Evolutionary conservation across 495 filamentous ascomycete species (phyloP), one percentile per base, ranked within the genome.

Genomic region (Lophium mytilinum): DNA sequence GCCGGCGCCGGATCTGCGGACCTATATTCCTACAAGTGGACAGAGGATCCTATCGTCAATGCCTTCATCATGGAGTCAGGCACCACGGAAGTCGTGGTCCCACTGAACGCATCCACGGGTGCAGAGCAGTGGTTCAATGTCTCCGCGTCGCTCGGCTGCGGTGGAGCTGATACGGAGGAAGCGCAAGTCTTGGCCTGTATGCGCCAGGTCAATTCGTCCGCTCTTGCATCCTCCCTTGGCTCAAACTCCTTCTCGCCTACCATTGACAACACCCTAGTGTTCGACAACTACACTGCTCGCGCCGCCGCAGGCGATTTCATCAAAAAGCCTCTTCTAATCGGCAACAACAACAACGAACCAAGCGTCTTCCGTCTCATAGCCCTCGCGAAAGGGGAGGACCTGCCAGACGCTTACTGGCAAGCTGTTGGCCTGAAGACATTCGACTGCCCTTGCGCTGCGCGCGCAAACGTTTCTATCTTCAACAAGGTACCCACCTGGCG

Each of bases 1-100:
- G 84, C 85, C 3, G 87, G 86, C 4, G 75, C 83, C 14, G 87
- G 83, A 87, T 78, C 9, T n/a, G n/a, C n/a, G n/a, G n/a, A 71
- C 86, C 19, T 86, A 83, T 52, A 72, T 71, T 15, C 65, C 34
- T 72, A 71, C 57, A 67, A 66, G n/a, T 65, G 56, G 17, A 53
- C 49, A 9, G 34, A 66, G 15, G 65, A 72, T 50, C 69, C 67
- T n/a, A 70, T 72, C 47, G 69, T 63, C 65, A 76, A 79, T 58
- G 85, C 85, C 12, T 67, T 87, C 64, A 77, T 80, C 68, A 80
- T 64, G 1, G 86, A 87, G 71, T 86, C 85, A 7, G 83, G 80
- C 39, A 79, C 15, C 52, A 55, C 40, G 62, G 52, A 4, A 46
- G 19, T 17, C 18, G 17, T 14, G 6, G 15, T 33, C 4, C 19